These are phyloP conservation scores for Zygnema cylindricum DNA, from an alignment of 139 green algal species.

Conservation along the genomic window DNA sequence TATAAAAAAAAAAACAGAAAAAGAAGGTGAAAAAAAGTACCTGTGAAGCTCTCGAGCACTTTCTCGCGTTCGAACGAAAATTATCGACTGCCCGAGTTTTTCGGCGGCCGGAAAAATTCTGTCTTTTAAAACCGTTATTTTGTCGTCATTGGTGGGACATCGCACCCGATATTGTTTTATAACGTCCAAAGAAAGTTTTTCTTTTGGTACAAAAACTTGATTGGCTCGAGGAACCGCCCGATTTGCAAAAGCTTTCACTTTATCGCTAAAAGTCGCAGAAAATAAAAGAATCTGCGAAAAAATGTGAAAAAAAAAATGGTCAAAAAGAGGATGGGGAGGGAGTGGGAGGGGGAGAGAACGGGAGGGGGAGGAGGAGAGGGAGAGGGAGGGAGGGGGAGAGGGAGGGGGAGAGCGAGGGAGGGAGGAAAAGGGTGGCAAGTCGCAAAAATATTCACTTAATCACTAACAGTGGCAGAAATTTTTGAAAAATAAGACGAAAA, in stretches of 20 bases:
- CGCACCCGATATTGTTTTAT: constrained; percentile 96
- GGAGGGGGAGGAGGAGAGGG: neutral
- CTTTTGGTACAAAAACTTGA: constrained; percentile 81
- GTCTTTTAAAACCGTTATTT: constrained; percentile 88
- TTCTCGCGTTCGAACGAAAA: constrained; percentile 86
- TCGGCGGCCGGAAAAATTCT: constrained; percentile 92
- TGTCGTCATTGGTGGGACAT: constrained; percentile 72
- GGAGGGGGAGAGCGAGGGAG: too few relatives aligned
- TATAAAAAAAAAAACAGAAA: neutral
- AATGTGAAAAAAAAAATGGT: too few relatives aligned
- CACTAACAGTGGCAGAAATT: too few relatives aligned
- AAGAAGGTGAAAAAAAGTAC: neutral
- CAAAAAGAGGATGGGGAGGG: neutral
- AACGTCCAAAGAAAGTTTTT: constrained; percentile 93
- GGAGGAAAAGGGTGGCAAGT: too few relatives aligned
- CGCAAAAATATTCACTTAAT: too few relatives aligned
- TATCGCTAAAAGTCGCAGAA: constrained; percentile 95
- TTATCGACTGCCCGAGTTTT: constrained; percentile 97
- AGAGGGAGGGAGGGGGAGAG: neutral
- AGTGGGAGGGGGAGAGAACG: too few relatives aligned
- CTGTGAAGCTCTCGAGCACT: constrained; percentile 53
- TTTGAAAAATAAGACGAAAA: too few relatives aligned
- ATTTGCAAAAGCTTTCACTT: constrained; percentile 73
- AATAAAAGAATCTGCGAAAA: constrained; percentile 88
- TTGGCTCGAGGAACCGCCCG: constrained; percentile 61